These are phyloP conservation scores for Protea cynaroides DNA, from an alignment of 164 flowering plant species.

Conservation along the genomic window DNA sequence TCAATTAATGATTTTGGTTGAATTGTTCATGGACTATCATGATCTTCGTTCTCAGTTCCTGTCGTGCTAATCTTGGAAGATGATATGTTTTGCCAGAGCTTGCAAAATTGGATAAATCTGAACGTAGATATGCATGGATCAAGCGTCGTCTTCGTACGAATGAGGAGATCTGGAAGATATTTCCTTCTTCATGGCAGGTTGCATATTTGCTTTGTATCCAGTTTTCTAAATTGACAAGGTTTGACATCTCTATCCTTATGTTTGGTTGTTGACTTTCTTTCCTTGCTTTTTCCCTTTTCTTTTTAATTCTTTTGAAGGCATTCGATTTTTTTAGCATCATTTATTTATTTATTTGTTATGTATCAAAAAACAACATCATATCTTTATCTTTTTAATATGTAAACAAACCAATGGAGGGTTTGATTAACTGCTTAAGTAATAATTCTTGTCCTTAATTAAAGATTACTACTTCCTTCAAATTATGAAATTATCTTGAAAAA, in stretches of 20 bases:
- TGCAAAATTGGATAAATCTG: conserved; percentile 93
- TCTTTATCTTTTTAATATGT: not conserved
- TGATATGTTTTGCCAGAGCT: conserved; percentile 42
- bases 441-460: not conserved
- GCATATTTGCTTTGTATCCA: conserved; percentile 87
- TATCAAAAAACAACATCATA: not conserved
- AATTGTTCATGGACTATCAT: not conserved
- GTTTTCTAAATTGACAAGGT: conserved; percentile 98
- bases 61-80: conserved; percentile 1
- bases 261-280: not conserved
- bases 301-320: not conserved
- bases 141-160: conserved; percentile 93
- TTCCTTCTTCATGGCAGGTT: conserved; percentile 93
- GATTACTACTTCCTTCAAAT: too few relatives aligned
- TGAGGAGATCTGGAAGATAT: conserved; percentile 96
- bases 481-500: too few relatives aligned
- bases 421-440: not conserved
- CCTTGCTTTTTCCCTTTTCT: too few relatives aligned
- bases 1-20: not conserved
- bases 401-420: not conserved
- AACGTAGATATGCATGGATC: conserved; percentile 97
- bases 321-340: not conserved
- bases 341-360: not conserved
- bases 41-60: not conserved
- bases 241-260: conserved; percentile 6